Base-by-base conservation (phyloP, 148 eudicot genomes). In the Chenopodium quinoa region DNA sequence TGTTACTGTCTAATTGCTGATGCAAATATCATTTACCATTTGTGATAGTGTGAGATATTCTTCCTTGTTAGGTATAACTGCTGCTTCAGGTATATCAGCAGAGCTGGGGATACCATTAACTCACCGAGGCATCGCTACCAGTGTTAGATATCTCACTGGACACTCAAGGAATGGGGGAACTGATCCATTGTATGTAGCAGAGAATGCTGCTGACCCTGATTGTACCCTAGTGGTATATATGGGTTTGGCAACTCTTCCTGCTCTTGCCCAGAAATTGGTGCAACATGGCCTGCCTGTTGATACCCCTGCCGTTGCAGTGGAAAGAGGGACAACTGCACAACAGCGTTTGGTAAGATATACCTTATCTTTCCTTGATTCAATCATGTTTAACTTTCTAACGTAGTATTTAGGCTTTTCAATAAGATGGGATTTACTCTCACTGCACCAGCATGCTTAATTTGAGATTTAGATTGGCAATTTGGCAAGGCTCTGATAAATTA, bases 71-170 rank as follows among this genome's bases (percentile, higher is more conserved):
- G 98, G 99, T 78, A 96, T 96, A 81, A 96, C 99, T 71, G 93
- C 99, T 78, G 99, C 99, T 80, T 96, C 99, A 20, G 99, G 99
- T 74, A 96, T 96, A 84, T 89, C 93, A 74, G 99, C 99, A 25
- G 99, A 96, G 80, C 85, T 96, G 34, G 98, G 99, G 63, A 92
- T 96, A 81, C 99, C 99, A 50, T 85, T 96, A 78, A 96, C 98
- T 16, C 99, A 96, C 70, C 88, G 99, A 9, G 99, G 99, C 63
- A 88, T 96, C 34, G 89, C 99, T 77, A 96, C 81, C 68, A 96
- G 99, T 88, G 97, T 96, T 8, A 88, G 98, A 81, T 96, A 93
- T 88, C 94, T 96, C 37, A 96, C 98, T 0, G 99, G 99, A 2
- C 99, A 96, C 84, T 96, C 99, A 4, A 92, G 93, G 78, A 93